Conservation (phyloP, 345 rosid genomes). For the Camelina neglecta region DNA sequence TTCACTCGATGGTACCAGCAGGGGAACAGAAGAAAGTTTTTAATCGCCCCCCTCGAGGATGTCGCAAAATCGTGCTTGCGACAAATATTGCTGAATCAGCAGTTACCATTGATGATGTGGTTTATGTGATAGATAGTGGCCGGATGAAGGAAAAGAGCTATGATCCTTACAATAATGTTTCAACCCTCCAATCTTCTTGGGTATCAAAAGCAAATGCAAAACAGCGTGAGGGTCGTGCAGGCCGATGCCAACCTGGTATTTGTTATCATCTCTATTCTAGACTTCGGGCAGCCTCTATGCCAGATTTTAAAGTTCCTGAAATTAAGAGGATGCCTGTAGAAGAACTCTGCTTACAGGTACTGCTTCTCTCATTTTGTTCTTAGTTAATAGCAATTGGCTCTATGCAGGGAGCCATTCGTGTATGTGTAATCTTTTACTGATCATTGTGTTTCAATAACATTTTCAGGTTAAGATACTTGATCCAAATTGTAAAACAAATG, state of each 20-base stretch:
- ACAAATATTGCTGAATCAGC: constrained; percentile 97
- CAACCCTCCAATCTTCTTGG: constrained; percentile 95
- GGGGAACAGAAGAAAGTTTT: constrained; percentile 87
- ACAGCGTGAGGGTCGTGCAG: constrained; percentile 96
- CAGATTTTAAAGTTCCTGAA: constrained; percentile 88
- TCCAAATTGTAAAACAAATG: constrained; percentile 67
- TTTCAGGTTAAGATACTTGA: constrained; percentile 83
- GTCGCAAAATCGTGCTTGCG: constrained; percentile 87
- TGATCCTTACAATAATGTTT: constrained; percentile 86
- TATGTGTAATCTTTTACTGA: constrained; percentile 34
- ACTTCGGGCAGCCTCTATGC: constrained; percentile 77
- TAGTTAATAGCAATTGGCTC: constrained; percentile 6
- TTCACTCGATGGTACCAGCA: constrained; percentile 94
- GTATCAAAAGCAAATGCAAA: constrained; percentile 92
- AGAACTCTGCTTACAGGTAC: constrained; percentile 94
- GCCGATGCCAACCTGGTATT: constrained; percentile 92
- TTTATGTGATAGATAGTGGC: constrained; percentile 94
- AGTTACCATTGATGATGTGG: constrained; percentile 92
- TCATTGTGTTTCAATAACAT: constrained; percentile 24
- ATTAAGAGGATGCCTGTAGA: constrained; percentile 92
- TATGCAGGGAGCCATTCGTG: background rate
- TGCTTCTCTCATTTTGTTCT: constrained; percentile 4
- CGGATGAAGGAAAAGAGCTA: constrained; percentile 97
- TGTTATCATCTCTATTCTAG: constrained; percentile 93
- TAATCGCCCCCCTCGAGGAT: constrained; percentile 68